Percentiles rank a stretch among this genome's conserved stretches.
phyloP scores from a whole-genome alignment of 1,139 yeast species.

The Blastobotrys buckinghamii region DNA sequence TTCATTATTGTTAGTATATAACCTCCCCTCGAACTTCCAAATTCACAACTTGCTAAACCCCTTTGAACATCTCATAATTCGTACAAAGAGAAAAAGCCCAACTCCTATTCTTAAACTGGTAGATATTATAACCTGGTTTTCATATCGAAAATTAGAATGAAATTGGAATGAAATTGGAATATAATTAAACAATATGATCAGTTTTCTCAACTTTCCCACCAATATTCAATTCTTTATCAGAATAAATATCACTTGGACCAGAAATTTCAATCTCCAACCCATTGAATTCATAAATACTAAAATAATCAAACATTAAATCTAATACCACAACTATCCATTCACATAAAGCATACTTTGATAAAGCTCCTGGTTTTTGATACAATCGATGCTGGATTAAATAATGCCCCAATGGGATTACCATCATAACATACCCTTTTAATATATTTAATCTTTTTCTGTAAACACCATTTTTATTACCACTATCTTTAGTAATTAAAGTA shows the following conservation, averaged over 20 bases:
- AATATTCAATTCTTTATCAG: too few relatives aligned
- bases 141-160: conserved; percentile 2
- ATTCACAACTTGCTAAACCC: too few relatives aligned
- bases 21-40: too few relatives aligned
- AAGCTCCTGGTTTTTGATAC: conserved; percentile 68
- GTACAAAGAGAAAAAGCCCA: too few relatives aligned
- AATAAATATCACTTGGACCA: background rate
- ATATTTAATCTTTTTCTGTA: conserved; percentile 1
- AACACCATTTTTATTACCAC: background rate
- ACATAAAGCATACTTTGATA: conserved; percentile 82
- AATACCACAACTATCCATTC: conserved; percentile 79
- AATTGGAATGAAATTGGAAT: too few relatives aligned
- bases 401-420: conserved; percentile 65
- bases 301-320: conserved; percentile 71
- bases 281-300: conserved; percentile 64
- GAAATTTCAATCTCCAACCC: conserved; percentile 45
- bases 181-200: background rate
- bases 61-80: too few relatives aligned
- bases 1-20: too few relatives aligned
- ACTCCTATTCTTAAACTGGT: too few relatives aligned
- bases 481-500: conserved; percentile 2
- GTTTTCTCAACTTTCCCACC: background rate
- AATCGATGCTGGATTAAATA: conserved; percentile 78
- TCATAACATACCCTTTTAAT: conserved; percentile 44
- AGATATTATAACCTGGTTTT: too few relatives aligned